These are phyloP conservation scores for Colletotrichum truncatum DNA, from an alignment of 2,329 filamentous ascomycete genomes.

Conservation along the genomic window DNA sequence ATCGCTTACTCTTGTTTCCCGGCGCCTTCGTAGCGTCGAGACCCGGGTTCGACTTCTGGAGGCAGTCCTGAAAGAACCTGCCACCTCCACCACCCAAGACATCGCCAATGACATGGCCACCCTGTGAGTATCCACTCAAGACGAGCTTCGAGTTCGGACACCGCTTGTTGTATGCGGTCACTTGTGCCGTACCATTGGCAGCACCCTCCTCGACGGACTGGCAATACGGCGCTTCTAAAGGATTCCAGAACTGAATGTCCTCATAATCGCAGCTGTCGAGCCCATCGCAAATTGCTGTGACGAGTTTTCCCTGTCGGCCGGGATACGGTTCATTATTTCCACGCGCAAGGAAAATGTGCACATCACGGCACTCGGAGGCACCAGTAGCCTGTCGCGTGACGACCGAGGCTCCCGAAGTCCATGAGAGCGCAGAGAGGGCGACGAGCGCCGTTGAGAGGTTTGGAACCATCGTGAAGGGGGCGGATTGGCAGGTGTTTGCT, in stretches of 20 bases:
- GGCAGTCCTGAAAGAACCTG: conserved; percentile 42
- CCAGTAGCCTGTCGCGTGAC: conserved; percentile 13
- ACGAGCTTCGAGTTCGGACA: conserved; percentile 52
- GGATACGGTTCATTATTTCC: conserved; percentile 43
- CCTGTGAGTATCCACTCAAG: conserved; percentile 52
- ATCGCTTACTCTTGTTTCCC: conserved; percentile 43
- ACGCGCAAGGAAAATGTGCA: conserved; percentile 40
- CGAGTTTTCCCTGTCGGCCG: conserved; percentile 39
- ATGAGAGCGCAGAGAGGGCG: background rate
- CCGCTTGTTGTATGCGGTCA: conserved; percentile 47
- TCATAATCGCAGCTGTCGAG: conserved; percentile 41
- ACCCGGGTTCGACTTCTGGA: conserved; percentile 34
- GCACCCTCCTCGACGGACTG: conserved; percentile 46
- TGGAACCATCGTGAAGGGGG: conserved; percentile 8
- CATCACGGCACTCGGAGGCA: conserved; percentile 34
- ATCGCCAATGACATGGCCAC: conserved; percentile 48
- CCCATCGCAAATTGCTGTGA: conserved; percentile 38
- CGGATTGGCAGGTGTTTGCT: background rate
- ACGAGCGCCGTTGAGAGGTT: conserved; percentile 13
- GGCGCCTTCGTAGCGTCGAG: conserved; percentile 38
- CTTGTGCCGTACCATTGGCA: conserved; percentile 44
- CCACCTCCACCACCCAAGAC: conserved; percentile 46
- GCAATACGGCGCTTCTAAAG: conserved; percentile 42
- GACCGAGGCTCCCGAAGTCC: conserved; percentile 12
- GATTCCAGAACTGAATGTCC: conserved; percentile 43